Evolutionary conservation across 2,329 filamentous ascomycete genomes (phyloP), one percentile per base, ranked within the genome.

Genomic region (Ophiostoma ips): DNA sequence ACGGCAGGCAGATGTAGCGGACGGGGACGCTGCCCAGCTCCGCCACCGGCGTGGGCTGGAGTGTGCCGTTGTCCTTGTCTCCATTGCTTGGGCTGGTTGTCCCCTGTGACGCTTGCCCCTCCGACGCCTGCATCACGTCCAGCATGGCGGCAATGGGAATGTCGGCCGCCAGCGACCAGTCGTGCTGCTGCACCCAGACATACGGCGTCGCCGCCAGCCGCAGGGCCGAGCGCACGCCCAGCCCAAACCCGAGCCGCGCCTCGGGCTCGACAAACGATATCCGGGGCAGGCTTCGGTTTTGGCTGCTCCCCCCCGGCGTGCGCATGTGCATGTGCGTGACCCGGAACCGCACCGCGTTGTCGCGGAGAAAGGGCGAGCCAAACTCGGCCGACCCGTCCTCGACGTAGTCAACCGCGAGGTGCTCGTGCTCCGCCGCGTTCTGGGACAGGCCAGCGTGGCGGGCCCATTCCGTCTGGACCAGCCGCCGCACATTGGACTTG

Each of bases 141-240:
- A 77, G 56, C 13, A 77, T 58, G 1, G 66, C 56, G 1, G 55
- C 51, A 2, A 76, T 52, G 0, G 73, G 73, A 3, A 77, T 63
- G 44, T 68, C 61, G 2, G 65, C 60, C 15, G 68, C 62, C 0
- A 77, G 60, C 6, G 66, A 63, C 74, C 74, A 77, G 59, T 77
- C 74, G 56, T 77, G 74, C 60, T 77, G 74, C 53, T 77, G 73
- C 0, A 77, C 61, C 73, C 74, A 77, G 15, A 76, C 72, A 43
- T 74, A 74, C 0, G 71, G 70, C 1, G 74, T 77, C 12, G 60
- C 54, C 0, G 68, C 64, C 5, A 66, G 49, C 3, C 73, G 64
- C 43, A 77, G 58, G 0, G 73, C 74, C 0, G 71, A 70, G 12
- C 74, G 71, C 18, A 77, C 72, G 1, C 69, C 73, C 1, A 77